Evolutionary conservation across 257 asterid genomes (phyloP).

Genomic region (Osmanthus fragrans): DNA sequence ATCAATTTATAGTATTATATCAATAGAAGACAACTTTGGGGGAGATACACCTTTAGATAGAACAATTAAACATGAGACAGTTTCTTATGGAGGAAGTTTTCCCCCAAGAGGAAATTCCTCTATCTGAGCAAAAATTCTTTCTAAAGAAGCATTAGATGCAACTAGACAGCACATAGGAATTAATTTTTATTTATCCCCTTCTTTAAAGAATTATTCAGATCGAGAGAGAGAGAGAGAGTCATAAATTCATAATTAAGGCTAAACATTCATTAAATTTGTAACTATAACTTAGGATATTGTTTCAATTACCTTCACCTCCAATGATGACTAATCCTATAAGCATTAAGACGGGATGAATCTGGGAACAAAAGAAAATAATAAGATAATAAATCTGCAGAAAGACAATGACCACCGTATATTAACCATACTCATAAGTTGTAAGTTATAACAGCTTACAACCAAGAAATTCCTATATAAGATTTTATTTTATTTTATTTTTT

Average conservation of each 20-base stretch:
- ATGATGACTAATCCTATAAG: slow-evolving; percentile 72
- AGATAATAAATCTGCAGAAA: slow-evolving; percentile 21
- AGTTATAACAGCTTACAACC: neutral
- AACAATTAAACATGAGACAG: too few relatives aligned
- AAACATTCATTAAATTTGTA: neutral
- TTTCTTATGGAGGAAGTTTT: too few relatives aligned
- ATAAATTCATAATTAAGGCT: neutral
- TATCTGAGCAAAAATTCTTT: too few relatives aligned
- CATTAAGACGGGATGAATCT: slow-evolving; percentile 96
- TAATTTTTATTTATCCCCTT: too few relatives aligned
- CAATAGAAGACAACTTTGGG: too few relatives aligned
- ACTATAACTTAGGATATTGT: slow-evolving; percentile 6
- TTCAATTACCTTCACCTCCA: slow-evolving; percentile 82
- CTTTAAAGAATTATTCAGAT: too few relatives aligned
- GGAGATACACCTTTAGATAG: too few relatives aligned
- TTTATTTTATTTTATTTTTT: too few relatives aligned
- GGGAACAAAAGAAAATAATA: slow-evolving; percentile 28
- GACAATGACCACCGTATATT: neutral
- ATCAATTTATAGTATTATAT: too few relatives aligned
- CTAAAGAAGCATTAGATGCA: too few relatives aligned
- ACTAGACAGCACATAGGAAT: too few relatives aligned
- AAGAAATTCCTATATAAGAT: neutral
- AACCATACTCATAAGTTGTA: neutral
- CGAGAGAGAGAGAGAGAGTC: neutral
- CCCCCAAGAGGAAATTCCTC: too few relatives aligned